Evolutionary conservation across 768 basidiomycete genomes (phyloP), one percentile per base, ranked within the genome.

Genomic region (Auricularia auricula-judae): DNA sequence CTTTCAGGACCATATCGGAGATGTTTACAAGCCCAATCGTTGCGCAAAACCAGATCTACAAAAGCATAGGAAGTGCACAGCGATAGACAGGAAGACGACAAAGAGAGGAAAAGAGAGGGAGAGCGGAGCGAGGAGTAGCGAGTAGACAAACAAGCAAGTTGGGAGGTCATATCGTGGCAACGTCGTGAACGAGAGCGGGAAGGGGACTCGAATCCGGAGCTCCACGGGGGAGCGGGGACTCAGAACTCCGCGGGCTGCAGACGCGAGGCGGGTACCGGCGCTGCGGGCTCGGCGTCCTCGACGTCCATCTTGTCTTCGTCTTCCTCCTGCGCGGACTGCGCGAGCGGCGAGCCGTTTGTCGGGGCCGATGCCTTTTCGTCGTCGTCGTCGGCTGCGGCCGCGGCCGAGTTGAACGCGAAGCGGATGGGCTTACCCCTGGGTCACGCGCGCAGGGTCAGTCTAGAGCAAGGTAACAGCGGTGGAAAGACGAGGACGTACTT

Each of bases 401-500:
- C 51, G 21, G 64, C 47, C 3, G 39, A 23, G 51, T 63, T 63
- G 61, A 67, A 67, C 14, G 64, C 65, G 47, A 67, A 54, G 36
- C 64, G 64, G 23, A 65, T 67, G 36, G 64, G 51, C 18, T 61
- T 59, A 23, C 33, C 63, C 36, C 65, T 63, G 44, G 10, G 39
- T 29, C 29, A 29, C 29, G 29, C 29, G 29, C 29, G 29, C 29
- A 29, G 29, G 29, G 2, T 29, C 29, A 29, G 29, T 0, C 29
- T 29, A 3, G 29, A 2, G 29, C 29, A 29, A 29, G 0, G n/a
- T 33, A 21, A 0, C n/a, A 64, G 0, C 2, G 44, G 54, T 1
- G 35, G 3, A 61, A 11, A 39, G 23, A 63, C 61, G 3, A 44
- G 54, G 14, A 79, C 87, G 43, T 68, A 96, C 96, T 93, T 97